These are phyloP conservation scores for Mucor plumbeus DNA, from an alignment of 371 early-diverging fungal species.

Conservation along the genomic window DNA sequence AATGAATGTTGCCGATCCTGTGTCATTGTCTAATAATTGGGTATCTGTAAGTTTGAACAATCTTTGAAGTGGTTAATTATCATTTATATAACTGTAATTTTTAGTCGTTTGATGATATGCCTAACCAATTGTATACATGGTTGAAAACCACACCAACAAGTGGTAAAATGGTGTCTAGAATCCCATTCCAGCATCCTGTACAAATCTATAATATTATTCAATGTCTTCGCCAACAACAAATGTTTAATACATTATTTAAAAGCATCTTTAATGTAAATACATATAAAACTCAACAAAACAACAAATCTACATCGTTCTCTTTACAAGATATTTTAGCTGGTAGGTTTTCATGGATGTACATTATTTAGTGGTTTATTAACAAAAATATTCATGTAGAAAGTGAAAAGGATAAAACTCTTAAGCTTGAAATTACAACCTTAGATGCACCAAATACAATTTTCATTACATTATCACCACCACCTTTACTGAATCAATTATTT, in stretches of 20 bases:
- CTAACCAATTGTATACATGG: constrained; percentile 42
- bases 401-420: constrained; percentile 24
- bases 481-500: constrained; percentile 28
- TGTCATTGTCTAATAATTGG: constrained; percentile 2
- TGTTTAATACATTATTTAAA: constrained; percentile 60
- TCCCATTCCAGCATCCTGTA: constrained; percentile 62
- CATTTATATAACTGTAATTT: too few relatives aligned
- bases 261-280: constrained; percentile 51
- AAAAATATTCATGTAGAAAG: constrained; percentile 19
- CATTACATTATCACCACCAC: constrained; percentile 41
- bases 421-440: constrained; percentile 35
- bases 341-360: constrained; percentile 11
- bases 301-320: constrained; percentile 23
- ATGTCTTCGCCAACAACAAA: constrained; percentile 59
- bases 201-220: constrained; percentile 56
- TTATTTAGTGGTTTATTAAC: too few relatives aligned
- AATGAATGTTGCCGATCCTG: background rate
- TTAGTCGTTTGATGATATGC: constrained; percentile 27
- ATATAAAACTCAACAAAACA: background rate
- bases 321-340: constrained; percentile 42
- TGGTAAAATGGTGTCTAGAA: constrained; percentile 50
- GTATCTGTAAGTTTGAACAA: constrained; percentile 7
- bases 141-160: constrained; percentile 26
- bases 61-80: background rate
- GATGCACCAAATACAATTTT: constrained; percentile 44